These are phyloP conservation scores for Collybia sp. DNA, from an alignment of 768 basidiomycete species.

Conservation along the genomic window DNA sequence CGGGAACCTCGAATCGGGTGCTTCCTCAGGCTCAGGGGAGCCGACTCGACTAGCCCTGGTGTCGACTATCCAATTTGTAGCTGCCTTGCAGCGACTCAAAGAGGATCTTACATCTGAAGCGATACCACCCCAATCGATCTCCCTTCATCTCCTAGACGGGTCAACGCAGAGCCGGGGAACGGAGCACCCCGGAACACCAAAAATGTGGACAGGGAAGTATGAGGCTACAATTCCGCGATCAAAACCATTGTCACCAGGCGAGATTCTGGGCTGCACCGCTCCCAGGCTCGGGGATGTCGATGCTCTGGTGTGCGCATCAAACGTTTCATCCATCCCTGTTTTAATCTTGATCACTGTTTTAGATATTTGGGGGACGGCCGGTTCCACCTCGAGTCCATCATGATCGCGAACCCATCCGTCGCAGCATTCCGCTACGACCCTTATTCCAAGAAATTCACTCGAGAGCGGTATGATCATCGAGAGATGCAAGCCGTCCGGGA, in stretches of 20 bases:
- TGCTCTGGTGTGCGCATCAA: slow-evolving; percentile 75
- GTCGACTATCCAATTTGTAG: slow-evolving; percentile 96
- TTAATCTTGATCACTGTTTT: slow-evolving; percentile 6
- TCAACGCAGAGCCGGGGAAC: neutral
- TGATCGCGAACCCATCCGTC: slow-evolving; percentile 96
- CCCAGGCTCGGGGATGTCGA: slow-evolving; percentile 76
- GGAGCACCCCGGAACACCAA: slow-evolving; percentile 8
- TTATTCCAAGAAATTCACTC: slow-evolving; percentile 94
- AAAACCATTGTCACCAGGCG: slow-evolving; percentile 93
- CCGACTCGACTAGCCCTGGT: slow-evolving; percentile 84
- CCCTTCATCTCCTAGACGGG: slow-evolving; percentile 2
- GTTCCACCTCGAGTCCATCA: slow-evolving; percentile 97
- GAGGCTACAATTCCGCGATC: slow-evolving; percentile 76
- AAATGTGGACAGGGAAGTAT: slow-evolving; percentile 60
- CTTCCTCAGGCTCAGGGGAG: slow-evolving; percentile 11
- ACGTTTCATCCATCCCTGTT: slow-evolving; percentile 1
- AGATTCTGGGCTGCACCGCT: slow-evolving; percentile 96
- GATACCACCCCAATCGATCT: slow-evolving; percentile 10
- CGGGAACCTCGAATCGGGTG: slow-evolving; percentile 1
- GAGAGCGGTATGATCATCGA: slow-evolving; percentile 84
- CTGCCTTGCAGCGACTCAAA: slow-evolving; percentile 83
- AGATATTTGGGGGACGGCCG: slow-evolving; percentile 98
- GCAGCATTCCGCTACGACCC: slow-evolving; percentile 99
- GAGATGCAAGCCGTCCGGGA: slow-evolving; percentile 80
- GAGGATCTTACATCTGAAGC: slow-evolving; percentile 56